A percentile compares a stretch with the other conserved stretches of the same genome.
These are phyloP conservation scores for Aspergillus viridinutans DNA, from an alignment of 2,329 filamentous ascomycete genomes.

Conservation along the genomic window DNA sequence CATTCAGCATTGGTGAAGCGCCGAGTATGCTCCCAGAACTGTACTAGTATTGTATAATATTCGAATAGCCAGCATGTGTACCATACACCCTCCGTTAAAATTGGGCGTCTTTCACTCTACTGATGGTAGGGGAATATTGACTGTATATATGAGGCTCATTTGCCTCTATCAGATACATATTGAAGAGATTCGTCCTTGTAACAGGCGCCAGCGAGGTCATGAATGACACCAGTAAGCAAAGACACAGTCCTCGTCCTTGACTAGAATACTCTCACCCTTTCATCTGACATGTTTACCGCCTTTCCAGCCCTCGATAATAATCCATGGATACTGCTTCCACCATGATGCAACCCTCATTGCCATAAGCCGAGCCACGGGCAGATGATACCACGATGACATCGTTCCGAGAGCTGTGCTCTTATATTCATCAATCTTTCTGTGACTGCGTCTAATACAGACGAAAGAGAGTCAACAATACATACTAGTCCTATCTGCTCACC, in stretches of 20 bases:
- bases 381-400: background rate
- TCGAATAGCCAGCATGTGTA: too few relatives aligned
- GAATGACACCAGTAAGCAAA: slow-evolving; percentile 39
- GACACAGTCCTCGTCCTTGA: background rate
- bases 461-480: slow-evolving; percentile 21
- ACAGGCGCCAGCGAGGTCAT: slow-evolving; percentile 37
- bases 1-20: background rate
- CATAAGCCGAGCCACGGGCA: background rate
- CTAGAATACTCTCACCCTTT: background rate
- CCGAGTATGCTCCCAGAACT: background rate
- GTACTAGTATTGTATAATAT: background rate
- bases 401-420: background rate
- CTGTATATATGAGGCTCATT: background rate
- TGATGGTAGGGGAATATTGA: background rate
- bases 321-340: background rate
- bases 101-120: slow-evolving; percentile 17
- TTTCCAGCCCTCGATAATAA: background rate
- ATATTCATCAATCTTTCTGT: slow-evolving; percentile 15
- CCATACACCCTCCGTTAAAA: slow-evolving; percentile 15
- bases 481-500: background rate
- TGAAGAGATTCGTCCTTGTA: slow-evolving; percentile 35
- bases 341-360: background rate
- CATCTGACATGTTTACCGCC: background rate
- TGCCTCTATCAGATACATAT: background rate
- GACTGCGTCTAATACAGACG: slow-evolving; percentile 50